Conservation (phyloP, 2,329 filamentous ascomycete species). For the Pyrenochaeta sp. region DNA sequence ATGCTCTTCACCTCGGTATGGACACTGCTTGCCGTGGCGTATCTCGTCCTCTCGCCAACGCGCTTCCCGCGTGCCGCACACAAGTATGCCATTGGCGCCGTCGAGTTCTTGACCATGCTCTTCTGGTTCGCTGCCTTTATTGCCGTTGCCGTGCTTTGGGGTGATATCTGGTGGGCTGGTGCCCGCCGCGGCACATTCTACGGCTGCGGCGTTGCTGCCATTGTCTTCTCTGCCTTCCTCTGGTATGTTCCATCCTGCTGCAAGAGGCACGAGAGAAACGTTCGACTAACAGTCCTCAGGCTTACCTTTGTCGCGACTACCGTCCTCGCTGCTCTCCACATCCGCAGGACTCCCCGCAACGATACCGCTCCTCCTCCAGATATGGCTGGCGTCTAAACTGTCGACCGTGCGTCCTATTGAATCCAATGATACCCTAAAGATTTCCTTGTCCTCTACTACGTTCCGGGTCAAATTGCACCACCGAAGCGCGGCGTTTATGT, state of each 20-base stretch:
- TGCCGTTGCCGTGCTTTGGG: conserved; percentile 73
- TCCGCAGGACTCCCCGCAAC: conserved; percentile 51
- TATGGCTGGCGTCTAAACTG: conserved; percentile 49
- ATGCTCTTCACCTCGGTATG: conserved; percentile 82
- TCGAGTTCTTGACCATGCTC: conserved; percentile 78
- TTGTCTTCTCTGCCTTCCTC: conserved; percentile 73
- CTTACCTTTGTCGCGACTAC: conserved; percentile 62
- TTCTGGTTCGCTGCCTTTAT: conserved; percentile 94
- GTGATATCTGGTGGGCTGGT: conserved; percentile 62
- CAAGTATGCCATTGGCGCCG: conserved; percentile 70
- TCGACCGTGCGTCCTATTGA: background rate
- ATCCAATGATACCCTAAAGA: conserved; percentile 6
- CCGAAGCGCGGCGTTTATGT: conserved; percentile 8
- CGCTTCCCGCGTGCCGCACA: conserved; percentile 69
- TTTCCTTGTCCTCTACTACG: conserved; percentile 2
- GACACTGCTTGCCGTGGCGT: conserved; percentile 74
- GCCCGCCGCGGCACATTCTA: conserved; percentile 59
- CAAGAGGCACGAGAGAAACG: background rate
- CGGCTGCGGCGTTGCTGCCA: conserved; percentile 67
- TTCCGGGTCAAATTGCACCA: conserved; percentile 4
- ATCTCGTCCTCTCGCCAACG: conserved; percentile 74
- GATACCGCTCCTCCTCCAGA: conserved; percentile 44
- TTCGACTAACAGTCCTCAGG: conserved; percentile 47
- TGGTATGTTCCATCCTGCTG: conserved; percentile 54
- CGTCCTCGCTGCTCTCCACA: conserved; percentile 58